A percentile compares a stretch with the other conserved stretches of the same genome.
These are phyloP conservation scores for Bruguiera parviflora DNA, from an alignment of 345 rosid genomes.

Conservation along the genomic window DNA sequence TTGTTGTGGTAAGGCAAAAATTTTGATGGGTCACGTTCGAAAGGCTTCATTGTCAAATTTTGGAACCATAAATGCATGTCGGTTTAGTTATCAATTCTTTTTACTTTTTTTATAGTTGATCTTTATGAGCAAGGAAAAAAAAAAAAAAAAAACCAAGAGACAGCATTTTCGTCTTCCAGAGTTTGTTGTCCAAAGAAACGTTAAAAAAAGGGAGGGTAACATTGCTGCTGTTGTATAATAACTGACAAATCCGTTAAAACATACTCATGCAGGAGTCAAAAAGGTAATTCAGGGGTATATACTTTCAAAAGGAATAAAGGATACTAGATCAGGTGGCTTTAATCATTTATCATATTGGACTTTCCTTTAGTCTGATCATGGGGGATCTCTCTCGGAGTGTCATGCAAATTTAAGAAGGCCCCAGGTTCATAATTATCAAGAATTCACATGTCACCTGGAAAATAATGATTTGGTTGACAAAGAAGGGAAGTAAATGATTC, in stretches of 20 bases:
- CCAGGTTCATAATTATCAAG: background rate
- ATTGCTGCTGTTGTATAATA: background rate
- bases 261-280: slow-evolving; percentile 23
- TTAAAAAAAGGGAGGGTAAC: background rate
- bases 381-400: background rate
- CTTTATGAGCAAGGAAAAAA: no score
- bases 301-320: slow-evolving; percentile 11
- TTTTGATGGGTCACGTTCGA: background rate
- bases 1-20: no score
- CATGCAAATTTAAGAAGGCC: no score
- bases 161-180: no score
- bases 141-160: no score
- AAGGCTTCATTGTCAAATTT: background rate
- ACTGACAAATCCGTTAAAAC: background rate
- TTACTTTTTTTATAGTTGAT: no score
- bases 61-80: background rate
- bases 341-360: slow-evolving; percentile 22
- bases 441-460: background rate
- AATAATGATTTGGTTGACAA: background rate
- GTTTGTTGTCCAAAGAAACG: no score
- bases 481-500: no score
- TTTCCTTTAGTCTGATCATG: slow-evolving; percentile 8
- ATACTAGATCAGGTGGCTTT: slow-evolving; percentile 12
- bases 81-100: background rate
- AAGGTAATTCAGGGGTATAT: slow-evolving; percentile 18